phyloP scores from a whole-genome alignment of 306 rosid genomes.

The Datisca glomerata region DNA sequence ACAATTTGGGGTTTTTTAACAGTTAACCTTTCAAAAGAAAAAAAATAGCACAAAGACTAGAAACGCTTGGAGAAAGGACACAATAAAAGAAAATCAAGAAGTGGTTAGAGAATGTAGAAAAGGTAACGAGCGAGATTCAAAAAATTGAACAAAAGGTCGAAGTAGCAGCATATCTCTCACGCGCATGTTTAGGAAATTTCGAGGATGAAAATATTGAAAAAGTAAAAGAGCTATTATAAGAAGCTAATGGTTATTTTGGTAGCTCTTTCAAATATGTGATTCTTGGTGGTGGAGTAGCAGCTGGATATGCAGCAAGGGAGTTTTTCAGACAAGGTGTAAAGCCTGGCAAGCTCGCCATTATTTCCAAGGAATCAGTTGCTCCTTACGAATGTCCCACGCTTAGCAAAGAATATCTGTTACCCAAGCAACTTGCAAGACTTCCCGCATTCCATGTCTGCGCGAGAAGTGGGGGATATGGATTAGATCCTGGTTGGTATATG shows the following conservation, averaged over 20 bases:
- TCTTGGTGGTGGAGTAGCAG: too few species aligned
- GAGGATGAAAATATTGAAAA: constrained; percentile 16
- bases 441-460: constrained; percentile 33
- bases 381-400: constrained; percentile 36
- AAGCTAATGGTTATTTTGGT: constrained; percentile 8
- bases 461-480: constrained; percentile 36
- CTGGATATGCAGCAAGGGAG: constrained; percentile 45
- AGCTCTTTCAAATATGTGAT: constrained; percentile 19
- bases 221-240: constrained; percentile 20
- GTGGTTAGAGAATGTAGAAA: constrained; percentile 20
- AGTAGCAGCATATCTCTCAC: too few species aligned
- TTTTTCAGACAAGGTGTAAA: constrained; percentile 18
- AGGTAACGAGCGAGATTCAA: constrained; percentile 8
- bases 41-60: constrained; percentile 6
- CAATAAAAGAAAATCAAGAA: constrained; percentile 4
- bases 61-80: neutral
- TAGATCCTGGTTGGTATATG: constrained; percentile 26
- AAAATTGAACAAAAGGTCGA: constrained; percentile 4
- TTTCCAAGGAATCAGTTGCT: too few species aligned
- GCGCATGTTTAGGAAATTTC: constrained; percentile 9
- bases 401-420: constrained; percentile 30
- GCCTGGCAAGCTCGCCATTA: too few species aligned
- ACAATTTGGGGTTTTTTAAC: too few species aligned
- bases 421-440: constrained; percentile 19
- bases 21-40: constrained; percentile 8